Evolutionary conservation across 352 stramenopile species (phyloP), one percentile per base, ranked within the genome.

Genomic region (Pythium sp.): DNA sequence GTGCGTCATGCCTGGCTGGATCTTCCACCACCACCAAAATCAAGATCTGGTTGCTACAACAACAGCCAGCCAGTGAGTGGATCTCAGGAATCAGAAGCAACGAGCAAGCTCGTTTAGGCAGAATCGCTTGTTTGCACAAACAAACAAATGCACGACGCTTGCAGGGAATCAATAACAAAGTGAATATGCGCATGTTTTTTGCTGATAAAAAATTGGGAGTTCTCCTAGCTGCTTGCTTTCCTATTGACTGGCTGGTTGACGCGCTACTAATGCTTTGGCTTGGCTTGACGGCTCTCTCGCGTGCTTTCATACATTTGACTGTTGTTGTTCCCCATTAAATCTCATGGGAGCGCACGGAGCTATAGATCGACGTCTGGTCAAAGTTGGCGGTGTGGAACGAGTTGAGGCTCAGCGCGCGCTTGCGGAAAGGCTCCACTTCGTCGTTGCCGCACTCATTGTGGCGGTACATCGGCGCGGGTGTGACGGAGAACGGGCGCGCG

Each of bases 351-450:
- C 81, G 70, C 20, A 80, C 49, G 49, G 76, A 82, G 73, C 73
- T 79, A 28, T 79, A 74, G 57, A 84, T 62, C 62, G 72, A 77
- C 24, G 86, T 91, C 60, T 92, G 75, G 69, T 93, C 86, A 65
- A 93, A 91, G 71, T 93, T 91, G 59, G 83, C 81, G 30, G 86
- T 93, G 70, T 92, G 86, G 69, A 93, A 93, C 30, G 83, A 91
- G 73, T 91, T 86, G 32, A 90, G 72, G 64, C 86, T 93, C 12
- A 87, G 59, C 43, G 77, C 79, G 26, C 81, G 79, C 70, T 78
- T 79, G 75, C 85, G 69, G 64, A 64, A 12, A 24, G 71, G 60
- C 24, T 65, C 64, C 5, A 77, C 69, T 46, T 15, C 12, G 38
- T 81, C 69, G 22, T 63, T 20, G 3, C 38, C 26, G 12, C 38